A percentile compares a stretch with the other conserved stretches of the same genome.
These are phyloP conservation scores for Penicillium glabrum DNA, from an alignment of 2,329 filamentous ascomycete genomes.

Conservation along the genomic window DNA sequence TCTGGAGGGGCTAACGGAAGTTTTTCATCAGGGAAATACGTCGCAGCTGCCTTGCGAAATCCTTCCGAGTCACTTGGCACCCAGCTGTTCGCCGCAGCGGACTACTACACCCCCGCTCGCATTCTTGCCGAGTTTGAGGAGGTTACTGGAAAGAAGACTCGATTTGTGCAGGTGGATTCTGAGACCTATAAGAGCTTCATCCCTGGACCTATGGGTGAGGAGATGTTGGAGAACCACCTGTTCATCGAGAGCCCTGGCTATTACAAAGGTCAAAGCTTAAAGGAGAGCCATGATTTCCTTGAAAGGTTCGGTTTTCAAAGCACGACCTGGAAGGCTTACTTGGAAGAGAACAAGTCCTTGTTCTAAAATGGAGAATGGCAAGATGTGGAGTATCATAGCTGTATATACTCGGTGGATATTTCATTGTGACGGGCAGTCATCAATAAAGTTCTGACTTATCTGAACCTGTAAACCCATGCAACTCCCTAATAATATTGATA, in stretches of 20 bases:
- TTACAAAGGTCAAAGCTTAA: not conserved
- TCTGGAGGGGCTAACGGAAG: not conserved
- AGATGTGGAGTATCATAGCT: too few relatives aligned
- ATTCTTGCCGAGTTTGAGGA: not conserved
- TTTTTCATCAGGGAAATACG: not conserved
- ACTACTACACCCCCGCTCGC: not conserved
- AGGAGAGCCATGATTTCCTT: not conserved
- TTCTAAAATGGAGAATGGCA: too few relatives aligned
- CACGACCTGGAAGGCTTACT: not conserved
- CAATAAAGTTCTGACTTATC: too few relatives aligned
- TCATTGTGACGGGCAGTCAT: slow-evolving; percentile 6
- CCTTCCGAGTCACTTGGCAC: not conserved
- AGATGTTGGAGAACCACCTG: not conserved
- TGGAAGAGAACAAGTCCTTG: not conserved
- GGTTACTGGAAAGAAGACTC: not conserved
- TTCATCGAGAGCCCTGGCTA: not conserved
- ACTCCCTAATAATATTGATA: too few relatives aligned
- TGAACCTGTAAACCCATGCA: too few relatives aligned
- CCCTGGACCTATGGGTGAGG: not conserved
- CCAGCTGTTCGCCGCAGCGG: not conserved
- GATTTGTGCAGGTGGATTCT: not conserved
- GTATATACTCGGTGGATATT: not conserved
- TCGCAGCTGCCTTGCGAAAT: not conserved
- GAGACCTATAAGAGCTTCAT: not conserved
- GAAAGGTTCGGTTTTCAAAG: not conserved